A percentile compares a stretch with the other conserved stretches of the same genome.
These are phyloP conservation scores for Ceratocystis lukuohia DNA, from an alignment of 2,329 filamentous ascomycete genomes.

Conservation along the genomic window DNA sequence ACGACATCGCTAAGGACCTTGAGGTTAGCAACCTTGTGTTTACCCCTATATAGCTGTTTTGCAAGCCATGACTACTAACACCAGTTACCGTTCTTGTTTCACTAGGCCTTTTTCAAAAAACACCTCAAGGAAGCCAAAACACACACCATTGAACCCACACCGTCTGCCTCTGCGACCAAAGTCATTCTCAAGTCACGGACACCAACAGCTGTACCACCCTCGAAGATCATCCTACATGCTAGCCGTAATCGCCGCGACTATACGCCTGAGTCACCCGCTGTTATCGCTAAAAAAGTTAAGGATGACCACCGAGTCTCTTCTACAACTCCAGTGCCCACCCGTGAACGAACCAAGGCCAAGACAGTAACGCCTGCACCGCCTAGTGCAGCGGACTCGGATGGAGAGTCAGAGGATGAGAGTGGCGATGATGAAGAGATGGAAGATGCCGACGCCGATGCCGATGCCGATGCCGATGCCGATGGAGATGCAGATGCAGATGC, in stretches of 20 bases:
- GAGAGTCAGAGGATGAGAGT: background rate
- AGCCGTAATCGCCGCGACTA: constrained; percentile 26
- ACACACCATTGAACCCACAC: constrained; percentile 54
- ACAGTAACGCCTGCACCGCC: constrained; percentile 1
- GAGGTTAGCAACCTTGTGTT: constrained; percentile 41
- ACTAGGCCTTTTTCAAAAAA: constrained; percentile 48
- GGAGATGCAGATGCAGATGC: background rate
- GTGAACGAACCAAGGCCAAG: constrained; percentile 15
- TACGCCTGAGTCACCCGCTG: constrained; percentile 8
- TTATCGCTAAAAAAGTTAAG: background rate
- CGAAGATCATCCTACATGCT: constrained; percentile 58
- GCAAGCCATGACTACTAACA: background rate
- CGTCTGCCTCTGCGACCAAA: constrained; percentile 33
- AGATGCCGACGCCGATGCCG: background rate
- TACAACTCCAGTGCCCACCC: constrained; percentile 1
- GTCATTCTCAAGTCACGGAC: constrained; percentile 18
- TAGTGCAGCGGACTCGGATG: constrained; percentile 2
- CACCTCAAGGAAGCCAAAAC: constrained; percentile 59
- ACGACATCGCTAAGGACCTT: constrained; percentile 60
- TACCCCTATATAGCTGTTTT: background rate
- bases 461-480: background rate
- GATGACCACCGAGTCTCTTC: background rate
- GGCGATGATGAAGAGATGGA: background rate
- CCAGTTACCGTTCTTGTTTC: background rate
- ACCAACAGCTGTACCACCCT: constrained; percentile 9